Conservation (phyloP, 345 rosid genomes). For the Euphorbia tirucalli region DNA sequence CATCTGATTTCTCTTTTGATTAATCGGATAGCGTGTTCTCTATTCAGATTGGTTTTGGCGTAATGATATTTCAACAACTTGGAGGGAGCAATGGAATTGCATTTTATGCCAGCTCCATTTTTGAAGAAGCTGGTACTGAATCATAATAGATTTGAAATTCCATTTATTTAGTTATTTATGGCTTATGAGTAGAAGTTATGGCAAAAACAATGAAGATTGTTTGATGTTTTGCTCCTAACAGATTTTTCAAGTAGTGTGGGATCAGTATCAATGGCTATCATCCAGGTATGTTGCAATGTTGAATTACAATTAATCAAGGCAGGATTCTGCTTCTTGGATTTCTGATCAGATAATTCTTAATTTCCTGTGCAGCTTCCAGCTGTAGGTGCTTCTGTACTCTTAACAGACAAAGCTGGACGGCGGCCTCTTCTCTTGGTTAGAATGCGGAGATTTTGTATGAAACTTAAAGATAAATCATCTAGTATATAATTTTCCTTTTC, state of each 20-base stretch:
- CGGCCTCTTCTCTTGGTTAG: conserved; percentile 37
- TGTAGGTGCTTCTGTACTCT: neutral
- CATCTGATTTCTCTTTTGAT: neutral
- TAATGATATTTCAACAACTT: conserved; percentile 46
- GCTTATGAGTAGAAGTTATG: too few species aligned
- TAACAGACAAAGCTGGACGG: conserved; percentile 31
- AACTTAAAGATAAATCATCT: neutral
- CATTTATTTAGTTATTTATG: neutral
- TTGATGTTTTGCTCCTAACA: neutral
- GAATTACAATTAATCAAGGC: neutral
- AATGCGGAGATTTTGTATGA: neutral
- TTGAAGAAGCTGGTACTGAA: conserved; percentile 43
- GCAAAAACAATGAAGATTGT: too few species aligned
- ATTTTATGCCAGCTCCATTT: conserved; percentile 47
- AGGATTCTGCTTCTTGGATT: neutral
- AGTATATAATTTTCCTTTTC: neutral
- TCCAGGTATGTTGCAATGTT: conserved; percentile 10
- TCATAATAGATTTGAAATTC: neutral
- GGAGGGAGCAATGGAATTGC: conserved; percentile 42
- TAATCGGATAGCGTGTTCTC: neutral
- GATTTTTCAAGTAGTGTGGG: conserved; percentile 28
- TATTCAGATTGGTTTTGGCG: conserved; percentile 48
- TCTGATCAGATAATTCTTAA: neutral
- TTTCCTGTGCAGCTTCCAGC: conserved; percentile 20
- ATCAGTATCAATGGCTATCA: conserved; percentile 17